Percentiles rank a stretch among this genome's conserved stretches.
These are phyloP conservation scores for Quercus gilva DNA, from an alignment of 306 rosid species.

Conservation along the genomic window DNA sequence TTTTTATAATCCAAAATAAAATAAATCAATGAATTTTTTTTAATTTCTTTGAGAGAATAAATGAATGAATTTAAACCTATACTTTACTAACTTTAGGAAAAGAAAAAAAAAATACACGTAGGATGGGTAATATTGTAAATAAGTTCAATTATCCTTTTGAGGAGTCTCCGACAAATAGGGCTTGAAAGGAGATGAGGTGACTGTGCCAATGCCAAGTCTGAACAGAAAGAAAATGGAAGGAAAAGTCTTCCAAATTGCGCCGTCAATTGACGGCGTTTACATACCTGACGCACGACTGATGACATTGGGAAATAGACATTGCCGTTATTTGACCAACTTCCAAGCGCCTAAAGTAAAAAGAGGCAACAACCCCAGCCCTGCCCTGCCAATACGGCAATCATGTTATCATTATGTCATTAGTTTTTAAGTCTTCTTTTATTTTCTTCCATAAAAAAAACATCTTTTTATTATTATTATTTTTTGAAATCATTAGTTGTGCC, in stretches of 20 bases:
- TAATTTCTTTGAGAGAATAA: too few relatives aligned
- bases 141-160: background rate
- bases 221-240: background rate
- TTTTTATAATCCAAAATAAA: too few relatives aligned
- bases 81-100: too few relatives aligned
- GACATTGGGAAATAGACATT: background rate
- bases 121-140: constrained; percentile 14
- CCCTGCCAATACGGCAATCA: background rate
- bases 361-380: background rate
- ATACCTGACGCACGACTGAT: background rate
- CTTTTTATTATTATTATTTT: too few relatives aligned
- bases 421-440: too few relatives aligned
- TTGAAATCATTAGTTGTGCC: too few relatives aligned
- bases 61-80: too few relatives aligned
- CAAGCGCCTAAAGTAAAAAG: too few relatives aligned
- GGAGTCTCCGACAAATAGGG: constrained; percentile 26
- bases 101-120: background rate
- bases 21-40: too few relatives aligned
- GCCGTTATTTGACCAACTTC: background rate
- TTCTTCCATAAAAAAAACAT: too few relatives aligned
- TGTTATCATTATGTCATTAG: too few relatives aligned
- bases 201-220: constrained; percentile 4
- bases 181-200: constrained; percentile 7
- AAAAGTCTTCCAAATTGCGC: background rate
- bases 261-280: background rate